phyloP scores from a whole-genome alignment of 371 early-diverging fungal genomes.

The Mortierella sp. region DNA sequence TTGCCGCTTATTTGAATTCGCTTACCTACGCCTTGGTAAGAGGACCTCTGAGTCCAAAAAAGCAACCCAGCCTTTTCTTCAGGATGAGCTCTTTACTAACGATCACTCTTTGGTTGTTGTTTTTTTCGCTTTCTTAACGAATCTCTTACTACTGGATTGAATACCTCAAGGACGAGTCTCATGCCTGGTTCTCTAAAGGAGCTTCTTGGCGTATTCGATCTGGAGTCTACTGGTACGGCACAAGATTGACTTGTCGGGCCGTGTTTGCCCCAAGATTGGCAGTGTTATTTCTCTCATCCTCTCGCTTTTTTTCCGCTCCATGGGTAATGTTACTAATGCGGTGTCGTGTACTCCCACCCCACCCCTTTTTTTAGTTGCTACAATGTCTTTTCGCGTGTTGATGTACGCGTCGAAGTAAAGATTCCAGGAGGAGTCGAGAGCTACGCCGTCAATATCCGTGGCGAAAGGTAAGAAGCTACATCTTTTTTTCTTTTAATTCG shows the following conservation, averaged over 20 bases:
- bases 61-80: too few relatives aligned
- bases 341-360: not conserved
- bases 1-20: constrained; percentile 95
- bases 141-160: not conserved
- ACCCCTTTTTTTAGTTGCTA: constrained; percentile 82
- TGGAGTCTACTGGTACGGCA: constrained; percentile 73
- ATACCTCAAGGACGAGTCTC: constrained; percentile 65
- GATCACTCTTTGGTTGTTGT: not conserved
- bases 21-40: constrained; percentile 90
- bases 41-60: not conserved
- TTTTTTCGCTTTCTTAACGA: not conserved
- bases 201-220: constrained; percentile 76
- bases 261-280: not conserved
- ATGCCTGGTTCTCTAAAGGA: constrained; percentile 77
- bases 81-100: too few relatives aligned
- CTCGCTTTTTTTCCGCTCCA: not conserved
- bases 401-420: constrained; percentile 96
- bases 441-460: constrained; percentile 85
- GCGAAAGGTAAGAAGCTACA: constrained; percentile 65
- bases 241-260: not conserved
- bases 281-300: too few relatives aligned
- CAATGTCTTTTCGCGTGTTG: constrained; percentile 95
- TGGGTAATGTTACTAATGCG: not conserved
- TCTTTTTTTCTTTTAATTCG: not conserved
- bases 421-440: constrained; percentile 98